These are phyloP conservation scores for Clarireedia paspali DNA, from an alignment of 2,329 filamentous ascomycete species.

Conservation along the genomic window DNA sequence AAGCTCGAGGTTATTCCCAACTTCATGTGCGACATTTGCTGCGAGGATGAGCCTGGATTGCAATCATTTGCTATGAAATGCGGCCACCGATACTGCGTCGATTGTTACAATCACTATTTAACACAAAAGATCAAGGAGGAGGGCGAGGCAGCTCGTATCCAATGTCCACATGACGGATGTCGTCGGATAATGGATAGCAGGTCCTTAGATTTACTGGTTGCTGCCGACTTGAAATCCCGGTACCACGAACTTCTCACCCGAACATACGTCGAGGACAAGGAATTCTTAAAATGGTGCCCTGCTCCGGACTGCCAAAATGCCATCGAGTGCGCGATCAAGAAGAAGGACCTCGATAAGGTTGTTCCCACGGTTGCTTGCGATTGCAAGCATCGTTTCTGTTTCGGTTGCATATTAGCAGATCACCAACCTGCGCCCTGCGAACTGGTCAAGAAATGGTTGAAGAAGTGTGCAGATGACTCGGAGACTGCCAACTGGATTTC, in stretches of 20 bases:
- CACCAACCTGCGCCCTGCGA: slow-evolving; percentile 90
- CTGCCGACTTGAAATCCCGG: slow-evolving; percentile 46
- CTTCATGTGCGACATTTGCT: slow-evolving; percentile 94
- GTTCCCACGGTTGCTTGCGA: slow-evolving; percentile 85
- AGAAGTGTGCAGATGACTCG: slow-evolving; percentile 97
- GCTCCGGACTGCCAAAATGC: slow-evolving; percentile 96
- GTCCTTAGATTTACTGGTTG: slow-evolving; percentile 71
- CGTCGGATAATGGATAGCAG: slow-evolving; percentile 85
- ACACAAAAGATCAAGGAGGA: slow-evolving; percentile 91
- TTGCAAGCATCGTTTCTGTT: slow-evolving; percentile 87
- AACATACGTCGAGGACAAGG: slow-evolving; percentile 96
- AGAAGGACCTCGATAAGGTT: slow-evolving; percentile 73
- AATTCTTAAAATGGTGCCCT: slow-evolving; percentile 93
- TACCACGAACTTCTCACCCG: slow-evolving; percentile 84
- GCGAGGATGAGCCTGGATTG: slow-evolving; percentile 72
- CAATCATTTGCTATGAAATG: slow-evolving; percentile 92
- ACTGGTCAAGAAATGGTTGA: slow-evolving; percentile 89
- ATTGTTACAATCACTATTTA: slow-evolving; percentile 89
- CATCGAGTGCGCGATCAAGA: slow-evolving; percentile 80
- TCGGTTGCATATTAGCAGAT: slow-evolving; percentile 82
- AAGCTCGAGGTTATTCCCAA: slow-evolving; percentile 63
- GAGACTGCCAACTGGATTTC: slow-evolving; percentile 99
- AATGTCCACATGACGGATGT: slow-evolving; percentile 84
- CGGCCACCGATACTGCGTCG: slow-evolving; percentile 84
- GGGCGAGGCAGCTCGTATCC: slow-evolving; percentile 88